Evolutionary conservation across 2,329 filamentous ascomycete species (phyloP), one percentile per base, ranked within the genome.

Genomic region (Nigrospora osmanthi): DNA sequence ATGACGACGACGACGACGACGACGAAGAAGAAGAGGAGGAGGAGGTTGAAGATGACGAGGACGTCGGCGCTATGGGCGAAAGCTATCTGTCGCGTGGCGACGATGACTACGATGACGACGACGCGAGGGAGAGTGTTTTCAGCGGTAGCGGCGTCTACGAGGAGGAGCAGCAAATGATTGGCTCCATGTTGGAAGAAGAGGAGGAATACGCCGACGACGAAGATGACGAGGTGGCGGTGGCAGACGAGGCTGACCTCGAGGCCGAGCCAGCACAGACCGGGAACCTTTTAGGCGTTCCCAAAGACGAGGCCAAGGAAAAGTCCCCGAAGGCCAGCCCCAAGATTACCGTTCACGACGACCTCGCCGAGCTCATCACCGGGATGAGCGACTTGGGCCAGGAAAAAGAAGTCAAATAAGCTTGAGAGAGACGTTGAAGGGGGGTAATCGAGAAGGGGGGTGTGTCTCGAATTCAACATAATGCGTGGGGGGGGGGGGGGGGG

Each of bases 341-440:
- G 14, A 47, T 54, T 2, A 54, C 57, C 2, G 58, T 68, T 6
- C 62, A 70, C 48, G 79, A 82, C 52, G 45, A 70, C 11, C 64
- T 68, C 44, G 79, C 76, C 3, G 77, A 82, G 58, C 53, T 79
- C 28, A 81, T 82, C 44, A 81, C 78, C 15, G 79, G 79, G 44
- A 61, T 83, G 63, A 70, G 72, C 62, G 68, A 76, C 49, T 59
- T 82, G 42, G 65, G 67, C 42, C 51, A 78, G 33, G 69, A 73
- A 47, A 67, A 68, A 53, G 64, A 62, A 43, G 52, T 48, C 42
- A 54, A 55, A 47, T 56, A 56, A 49, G 49, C 6, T 11, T 35
- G 39, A 38, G 3, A 30, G 31, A 13, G 19, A 23, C 19, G 19
- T 13, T 6, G 10, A 40, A 2, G 13, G 7, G 36, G 16, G 30